phyloP scores from a whole-genome alignment of 2,329 filamentous ascomycete genomes.

The Stylonectria norvegica region DNA sequence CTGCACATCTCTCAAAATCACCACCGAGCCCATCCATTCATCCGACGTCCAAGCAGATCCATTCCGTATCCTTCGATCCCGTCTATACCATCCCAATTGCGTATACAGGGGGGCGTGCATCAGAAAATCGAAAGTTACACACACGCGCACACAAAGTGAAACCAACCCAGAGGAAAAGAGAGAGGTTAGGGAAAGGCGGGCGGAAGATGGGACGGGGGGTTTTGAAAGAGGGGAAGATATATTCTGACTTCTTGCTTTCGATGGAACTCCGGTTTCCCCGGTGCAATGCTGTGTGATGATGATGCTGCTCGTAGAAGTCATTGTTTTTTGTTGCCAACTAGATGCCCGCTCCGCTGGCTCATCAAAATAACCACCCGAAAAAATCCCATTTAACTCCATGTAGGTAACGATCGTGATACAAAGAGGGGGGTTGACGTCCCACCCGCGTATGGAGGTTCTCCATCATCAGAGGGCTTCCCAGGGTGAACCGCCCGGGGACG shows the following conservation, averaged over 20 bases:
- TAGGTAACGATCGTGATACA: no score
- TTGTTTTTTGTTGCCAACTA: conserved; percentile 18
- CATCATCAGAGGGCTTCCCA: no score
- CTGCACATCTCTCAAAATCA: no score
- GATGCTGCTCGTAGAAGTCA: conserved; percentile 2
- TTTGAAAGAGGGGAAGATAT: conserved; percentile 6
- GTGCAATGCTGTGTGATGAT: conserved; percentile 11
- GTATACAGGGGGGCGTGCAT: conserved; percentile 18
- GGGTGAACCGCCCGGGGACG: no score
- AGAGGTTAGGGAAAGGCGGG: no score
- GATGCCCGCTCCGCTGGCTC: conserved; percentile 29
- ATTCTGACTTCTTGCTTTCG: no score
- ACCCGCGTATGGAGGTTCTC: no score
- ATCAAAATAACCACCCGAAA: conserved; percentile 3
- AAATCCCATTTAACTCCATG: not conserved
- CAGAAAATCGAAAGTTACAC: conserved; percentile 11
- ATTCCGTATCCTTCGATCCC: conserved; percentile 3
- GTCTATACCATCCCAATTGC: conserved; percentile 23
- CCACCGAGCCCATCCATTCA: no score
- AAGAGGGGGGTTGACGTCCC: no score
- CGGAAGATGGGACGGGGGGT: not conserved
- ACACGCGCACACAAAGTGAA: conserved; percentile 10
- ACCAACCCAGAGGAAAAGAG: conserved; percentile 2
- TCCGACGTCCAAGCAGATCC: conserved; percentile 15
- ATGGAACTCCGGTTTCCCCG: no score